phyloP scores from a whole-genome alignment of 140 eudicot genomes.

The Anethum foeniculum region DNA sequence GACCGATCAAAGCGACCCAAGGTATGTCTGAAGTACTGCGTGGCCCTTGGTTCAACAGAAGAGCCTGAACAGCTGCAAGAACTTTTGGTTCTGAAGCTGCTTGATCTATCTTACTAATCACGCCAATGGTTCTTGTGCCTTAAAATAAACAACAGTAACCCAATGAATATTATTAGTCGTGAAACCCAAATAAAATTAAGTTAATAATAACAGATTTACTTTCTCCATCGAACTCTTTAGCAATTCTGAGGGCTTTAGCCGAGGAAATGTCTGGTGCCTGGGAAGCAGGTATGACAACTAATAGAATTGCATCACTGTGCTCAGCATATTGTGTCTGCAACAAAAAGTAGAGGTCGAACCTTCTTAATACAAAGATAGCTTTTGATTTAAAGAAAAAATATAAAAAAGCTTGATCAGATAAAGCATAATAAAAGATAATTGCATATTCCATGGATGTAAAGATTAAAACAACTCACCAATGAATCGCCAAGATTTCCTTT shows the following conservation, averaged over 20 bases:
- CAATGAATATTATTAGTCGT: neutral
- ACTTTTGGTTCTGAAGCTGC: constrained; percentile 91
- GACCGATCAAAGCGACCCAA: constrained; percentile 96
- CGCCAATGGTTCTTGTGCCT: constrained; percentile 95
- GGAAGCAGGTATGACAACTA: constrained; percentile 82
- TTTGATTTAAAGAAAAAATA: neutral
- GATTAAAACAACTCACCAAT: constrained; percentile 45
- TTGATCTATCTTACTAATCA: constrained; percentile 93
- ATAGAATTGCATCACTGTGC: constrained; percentile 82
- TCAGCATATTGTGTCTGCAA: constrained; percentile 74
- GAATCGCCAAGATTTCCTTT: constrained; percentile 84
- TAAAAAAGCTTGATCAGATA: neutral
- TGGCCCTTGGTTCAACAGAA: constrained; percentile 88
- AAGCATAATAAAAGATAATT: neutral
- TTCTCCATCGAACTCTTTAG: constrained; percentile 89
- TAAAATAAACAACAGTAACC: neutral
- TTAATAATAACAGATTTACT: constrained; percentile 36
- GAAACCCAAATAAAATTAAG: neutral
- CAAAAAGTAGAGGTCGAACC: neutral
- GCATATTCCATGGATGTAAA: neutral
- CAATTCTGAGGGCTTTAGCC: constrained; percentile 86
- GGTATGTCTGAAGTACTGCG: constrained; percentile 90
- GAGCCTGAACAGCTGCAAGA: constrained; percentile 97
- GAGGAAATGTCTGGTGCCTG: constrained; percentile 93
- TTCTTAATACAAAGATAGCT: neutral